These are phyloP conservation scores for Clathrospora elynae DNA, from an alignment of 2,329 filamentous ascomycete genomes.

Conservation along the genomic window DNA sequence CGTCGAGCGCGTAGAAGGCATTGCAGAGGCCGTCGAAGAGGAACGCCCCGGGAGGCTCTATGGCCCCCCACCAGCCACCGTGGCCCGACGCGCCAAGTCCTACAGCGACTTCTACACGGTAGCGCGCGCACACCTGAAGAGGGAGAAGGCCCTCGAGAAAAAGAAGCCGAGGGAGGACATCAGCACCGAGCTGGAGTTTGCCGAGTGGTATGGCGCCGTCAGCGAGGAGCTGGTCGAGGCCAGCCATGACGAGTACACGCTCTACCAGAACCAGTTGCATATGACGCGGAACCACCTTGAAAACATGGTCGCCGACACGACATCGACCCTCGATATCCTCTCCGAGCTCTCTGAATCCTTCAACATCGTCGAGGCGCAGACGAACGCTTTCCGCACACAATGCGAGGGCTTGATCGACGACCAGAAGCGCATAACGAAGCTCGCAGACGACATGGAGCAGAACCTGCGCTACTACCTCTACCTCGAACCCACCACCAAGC, in stretches of 20 bases:
- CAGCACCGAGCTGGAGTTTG: conserved; percentile 65
- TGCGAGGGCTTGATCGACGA: conserved; percentile 87
- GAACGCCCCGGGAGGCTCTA: conserved; percentile 58
- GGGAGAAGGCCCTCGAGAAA: conserved; percentile 52
- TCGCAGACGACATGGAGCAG: conserved; percentile 83
- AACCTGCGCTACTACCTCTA: conserved; percentile 96
- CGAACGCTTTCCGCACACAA: conserved; percentile 87
- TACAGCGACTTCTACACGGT: conserved; percentile 77
- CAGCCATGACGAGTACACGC: conserved; percentile 83
- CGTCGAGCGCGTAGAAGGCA: conserved; percentile 59
- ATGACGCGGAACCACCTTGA: conserved; percentile 83
- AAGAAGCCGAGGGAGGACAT: conserved; percentile 51
- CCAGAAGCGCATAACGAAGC: conserved; percentile 75
- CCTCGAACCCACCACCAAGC: conserved; percentile 84
- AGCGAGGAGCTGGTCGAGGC: conserved; percentile 75
- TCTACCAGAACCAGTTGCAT: conserved; percentile 80
- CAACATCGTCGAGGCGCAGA: conserved; percentile 84
- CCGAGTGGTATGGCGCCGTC: conserved; percentile 62
- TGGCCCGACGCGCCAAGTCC: conserved; percentile 72
- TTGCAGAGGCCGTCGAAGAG: conserved; percentile 66
- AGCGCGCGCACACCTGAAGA: conserved; percentile 62
- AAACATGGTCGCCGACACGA: conserved; percentile 75
- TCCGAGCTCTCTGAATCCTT: conserved; percentile 84
- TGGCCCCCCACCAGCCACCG: conserved; percentile 68
- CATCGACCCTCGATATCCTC: conserved; percentile 74